A percentile compares a stretch with the other conserved stretches of the same genome.
phyloP scores from a whole-genome alignment of 768 basidiomycete species.

The Paxillus involutus region DNA sequence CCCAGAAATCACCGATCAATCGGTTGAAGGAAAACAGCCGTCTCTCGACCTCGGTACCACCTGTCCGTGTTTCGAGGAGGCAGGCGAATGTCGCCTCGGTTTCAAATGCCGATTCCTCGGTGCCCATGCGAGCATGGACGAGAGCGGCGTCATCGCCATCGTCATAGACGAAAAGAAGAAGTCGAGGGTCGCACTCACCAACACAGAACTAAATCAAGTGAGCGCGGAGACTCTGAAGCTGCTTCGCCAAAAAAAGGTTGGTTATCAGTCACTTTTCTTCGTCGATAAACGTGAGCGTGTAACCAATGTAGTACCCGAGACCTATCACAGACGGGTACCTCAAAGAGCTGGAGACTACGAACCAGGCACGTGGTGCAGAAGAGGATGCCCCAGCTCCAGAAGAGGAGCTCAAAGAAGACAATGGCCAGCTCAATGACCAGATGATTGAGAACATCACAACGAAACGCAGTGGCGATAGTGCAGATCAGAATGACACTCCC shows the following conservation, averaged over 20 bases:
- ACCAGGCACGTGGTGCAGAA: conserved; percentile 9
- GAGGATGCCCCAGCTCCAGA: conserved; percentile 9
- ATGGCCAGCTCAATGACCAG: neutral
- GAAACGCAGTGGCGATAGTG: conserved; percentile 35
- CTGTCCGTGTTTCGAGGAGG: conserved; percentile 28
- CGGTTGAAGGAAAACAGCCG: neutral
- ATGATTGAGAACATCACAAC: conserved; percentile 22
- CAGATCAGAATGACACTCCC: conserved; percentile 50
- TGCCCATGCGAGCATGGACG: conserved; percentile 59
- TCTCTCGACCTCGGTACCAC: conserved; percentile 23
- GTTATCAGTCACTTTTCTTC: conserved; percentile 5
- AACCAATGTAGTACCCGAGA: conserved; percentile 52
- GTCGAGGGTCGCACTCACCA: conserved; percentile 42
- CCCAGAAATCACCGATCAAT: conserved; percentile 5
- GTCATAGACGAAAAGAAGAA: conserved; percentile 60
- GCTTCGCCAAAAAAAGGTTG: conserved; percentile 69
- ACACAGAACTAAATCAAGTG: conserved; percentile 71
- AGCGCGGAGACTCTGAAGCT: conserved; percentile 55
- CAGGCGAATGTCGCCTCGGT: conserved; percentile 44
- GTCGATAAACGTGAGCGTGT: neutral
- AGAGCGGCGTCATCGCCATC: conserved; percentile 44
- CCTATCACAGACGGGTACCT: conserved; percentile 66
- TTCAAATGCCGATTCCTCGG: conserved; percentile 91
- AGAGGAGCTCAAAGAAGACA: conserved; percentile 9
- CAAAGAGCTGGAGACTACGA: conserved; percentile 44